These are phyloP conservation scores for Arabidopsis lyrata DNA, from an alignment of 441 rosid species.

Conservation along the genomic window DNA sequence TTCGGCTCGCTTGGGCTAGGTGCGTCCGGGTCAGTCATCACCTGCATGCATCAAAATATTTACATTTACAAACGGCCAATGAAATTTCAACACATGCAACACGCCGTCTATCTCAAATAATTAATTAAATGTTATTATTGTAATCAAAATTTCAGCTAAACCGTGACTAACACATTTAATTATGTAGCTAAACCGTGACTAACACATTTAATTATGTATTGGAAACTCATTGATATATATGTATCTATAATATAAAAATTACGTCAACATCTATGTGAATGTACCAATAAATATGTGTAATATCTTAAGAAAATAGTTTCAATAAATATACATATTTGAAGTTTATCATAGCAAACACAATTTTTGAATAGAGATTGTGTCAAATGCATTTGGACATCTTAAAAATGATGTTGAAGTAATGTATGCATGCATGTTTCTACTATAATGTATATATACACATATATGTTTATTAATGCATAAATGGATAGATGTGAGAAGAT, in stretches of 20 bases:
- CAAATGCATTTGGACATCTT: background rate
- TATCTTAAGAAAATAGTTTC: background rate
- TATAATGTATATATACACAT: too few relatives aligned
- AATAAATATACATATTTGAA: background rate
- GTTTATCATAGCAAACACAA: background rate
- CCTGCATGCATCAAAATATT: conserved; percentile 42
- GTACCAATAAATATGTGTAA: conserved; percentile 1
- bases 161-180: background rate
- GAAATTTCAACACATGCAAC: conserved; percentile 25
- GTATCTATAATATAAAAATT: background rate
- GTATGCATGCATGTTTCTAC: conserved; percentile 36
- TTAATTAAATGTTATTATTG: background rate
- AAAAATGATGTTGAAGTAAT: background rate
- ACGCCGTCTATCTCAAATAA: background rate
- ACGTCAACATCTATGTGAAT: conserved; percentile 29
- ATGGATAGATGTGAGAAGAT: background rate
- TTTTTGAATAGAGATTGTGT: background rate
- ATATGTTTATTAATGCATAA: background rate
- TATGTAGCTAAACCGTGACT: conserved; percentile 1
- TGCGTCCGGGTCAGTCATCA: conserved; percentile 95
- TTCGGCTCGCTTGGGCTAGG: conserved; percentile 95
- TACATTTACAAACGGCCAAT: conserved; percentile 3
- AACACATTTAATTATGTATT: background rate
- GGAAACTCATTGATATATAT: background rate
- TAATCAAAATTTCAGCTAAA: conserved; percentile 17